phyloP scores from a whole-genome alignment of 2,329 filamentous ascomycete genomes.

The Xylogone sp. region DNA sequence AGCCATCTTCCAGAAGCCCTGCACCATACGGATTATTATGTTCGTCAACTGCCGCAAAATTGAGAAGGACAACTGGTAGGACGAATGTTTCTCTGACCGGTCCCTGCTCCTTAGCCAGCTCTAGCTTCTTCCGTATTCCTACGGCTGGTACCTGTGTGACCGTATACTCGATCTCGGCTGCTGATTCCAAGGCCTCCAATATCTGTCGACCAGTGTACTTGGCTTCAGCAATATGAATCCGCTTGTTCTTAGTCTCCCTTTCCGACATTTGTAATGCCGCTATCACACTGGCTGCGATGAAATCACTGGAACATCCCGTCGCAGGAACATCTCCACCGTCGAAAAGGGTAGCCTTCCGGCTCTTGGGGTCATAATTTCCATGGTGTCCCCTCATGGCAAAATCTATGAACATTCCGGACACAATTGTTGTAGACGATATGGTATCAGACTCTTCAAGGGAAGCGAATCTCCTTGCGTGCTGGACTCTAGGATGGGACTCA shows the following conservation, averaged over 20 bases:
- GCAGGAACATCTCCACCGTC: constrained; percentile 7
- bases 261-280: neutral
- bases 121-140: neutral
- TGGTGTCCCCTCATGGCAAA: constrained; percentile 19
- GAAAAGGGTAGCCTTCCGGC: constrained; percentile 2
- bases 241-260: constrained; percentile 3
- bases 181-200: constrained; percentile 1
- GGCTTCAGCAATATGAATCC: constrained; percentile 5
- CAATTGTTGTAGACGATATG: constrained; percentile 50
- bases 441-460: constrained; percentile 34
- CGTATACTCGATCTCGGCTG: constrained; percentile 1
- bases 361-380: constrained; percentile 1
- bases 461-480: constrained; percentile 43
- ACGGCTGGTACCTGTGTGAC: neutral
- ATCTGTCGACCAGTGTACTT: constrained; percentile 5
- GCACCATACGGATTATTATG: neutral
- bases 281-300: too few relatives aligned
- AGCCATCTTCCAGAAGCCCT: neutral
- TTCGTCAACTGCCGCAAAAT: neutral
- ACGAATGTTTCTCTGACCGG: neutral
- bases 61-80: neutral
- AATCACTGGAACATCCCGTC: too few relatives aligned
- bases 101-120: neutral
- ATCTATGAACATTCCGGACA: constrained; percentile 54
- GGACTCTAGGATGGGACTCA: constrained; percentile 29